These are phyloP conservation scores for Chenopodium quinoa DNA, from an alignment of 148 eudicot species.

Conservation along the genomic window DNA sequence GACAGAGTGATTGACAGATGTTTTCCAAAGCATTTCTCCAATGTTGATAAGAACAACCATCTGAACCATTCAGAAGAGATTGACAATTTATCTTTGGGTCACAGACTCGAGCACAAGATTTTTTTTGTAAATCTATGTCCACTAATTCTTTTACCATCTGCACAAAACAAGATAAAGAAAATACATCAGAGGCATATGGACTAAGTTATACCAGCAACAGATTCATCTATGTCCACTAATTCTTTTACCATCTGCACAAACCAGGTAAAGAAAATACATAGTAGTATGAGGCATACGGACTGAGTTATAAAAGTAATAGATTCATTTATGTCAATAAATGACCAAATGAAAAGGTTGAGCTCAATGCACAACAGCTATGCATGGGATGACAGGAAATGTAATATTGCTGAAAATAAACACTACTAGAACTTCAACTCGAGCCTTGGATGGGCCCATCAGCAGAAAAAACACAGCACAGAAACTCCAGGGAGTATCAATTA, in stretches of 20 bases:
- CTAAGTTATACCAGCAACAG: too few relatives aligned
- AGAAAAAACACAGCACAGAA: background rate
- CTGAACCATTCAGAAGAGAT: conserved; percentile 38
- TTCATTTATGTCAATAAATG: background rate
- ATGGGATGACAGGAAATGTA: background rate
- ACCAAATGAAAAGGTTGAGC: background rate
- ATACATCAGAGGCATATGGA: too few relatives aligned
- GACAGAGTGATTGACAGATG: conserved; percentile 41
- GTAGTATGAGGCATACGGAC: conserved; percentile 16
- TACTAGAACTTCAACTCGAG: background rate
- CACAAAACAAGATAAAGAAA: background rate
- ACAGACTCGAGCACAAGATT: conserved; percentile 36
- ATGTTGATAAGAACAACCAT: conserved; percentile 43
- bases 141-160: conserved; percentile 33
- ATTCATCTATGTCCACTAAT: conserved; percentile 16
- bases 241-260: conserved; percentile 36
- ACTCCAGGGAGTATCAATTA: background rate
- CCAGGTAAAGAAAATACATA: conserved; percentile 17
- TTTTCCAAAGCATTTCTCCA: conserved; percentile 49
- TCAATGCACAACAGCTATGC: background rate
- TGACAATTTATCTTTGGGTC: conserved; percentile 35
- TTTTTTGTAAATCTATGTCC: conserved; percentile 26
- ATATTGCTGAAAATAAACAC: background rate
- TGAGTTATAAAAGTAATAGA: background rate
- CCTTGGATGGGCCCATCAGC: background rate